Percentiles rank a stretch among this genome's conserved stretches.
phyloP scores from a whole-genome alignment of 1,284 basidiomycete genomes.

The Irpex sp. region DNA sequence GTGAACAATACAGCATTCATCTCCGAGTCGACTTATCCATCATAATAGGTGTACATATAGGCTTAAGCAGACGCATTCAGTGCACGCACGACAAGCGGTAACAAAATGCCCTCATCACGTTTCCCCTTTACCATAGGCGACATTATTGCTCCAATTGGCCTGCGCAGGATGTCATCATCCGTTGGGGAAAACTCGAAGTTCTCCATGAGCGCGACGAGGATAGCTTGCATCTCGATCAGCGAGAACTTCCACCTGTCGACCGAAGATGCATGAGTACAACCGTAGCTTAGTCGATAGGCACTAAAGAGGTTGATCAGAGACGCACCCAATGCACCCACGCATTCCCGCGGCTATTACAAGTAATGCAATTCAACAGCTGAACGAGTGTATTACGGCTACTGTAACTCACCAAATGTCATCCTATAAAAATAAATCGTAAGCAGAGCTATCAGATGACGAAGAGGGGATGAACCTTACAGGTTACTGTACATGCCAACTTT shows the following conservation, averaged over 20 bases:
- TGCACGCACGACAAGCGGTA: slow-evolving; percentile 12
- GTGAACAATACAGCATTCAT: too few relatives aligned
- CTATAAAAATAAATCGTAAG: neutral
- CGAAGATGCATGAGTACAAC: neutral
- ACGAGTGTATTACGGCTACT: too few relatives aligned
- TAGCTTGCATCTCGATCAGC: slow-evolving; percentile 12
- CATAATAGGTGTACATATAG: too few relatives aligned
- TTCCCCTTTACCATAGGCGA: slow-evolving; percentile 19
- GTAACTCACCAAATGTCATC: slow-evolving; percentile 9
- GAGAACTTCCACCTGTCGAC: slow-evolving; percentile 11
- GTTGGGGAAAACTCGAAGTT: slow-evolving; percentile 12
- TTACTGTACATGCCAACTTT: slow-evolving; percentile 1
- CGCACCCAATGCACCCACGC: slow-evolving; percentile 13
- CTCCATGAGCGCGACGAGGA: slow-evolving; percentile 7
- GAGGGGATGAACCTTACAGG: neutral
- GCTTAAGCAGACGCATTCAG: too few relatives aligned
- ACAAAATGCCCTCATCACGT: slow-evolving; percentile 17
- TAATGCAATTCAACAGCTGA: too few relatives aligned
- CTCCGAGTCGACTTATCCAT: too few relatives aligned
- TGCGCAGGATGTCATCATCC: slow-evolving; percentile 18
- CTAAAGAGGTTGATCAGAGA: neutral
- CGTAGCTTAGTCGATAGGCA: neutral
- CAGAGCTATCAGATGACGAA: too few relatives aligned
- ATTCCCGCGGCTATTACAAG: slow-evolving; percentile 5
- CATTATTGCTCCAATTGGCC: slow-evolving; percentile 16